A percentile compares a stretch with the other conserved stretches of the same genome.
Evolutionary conservation across 495 filamentous ascomycete species (phyloP).

Genomic region (Penicillium turbatum): DNA sequence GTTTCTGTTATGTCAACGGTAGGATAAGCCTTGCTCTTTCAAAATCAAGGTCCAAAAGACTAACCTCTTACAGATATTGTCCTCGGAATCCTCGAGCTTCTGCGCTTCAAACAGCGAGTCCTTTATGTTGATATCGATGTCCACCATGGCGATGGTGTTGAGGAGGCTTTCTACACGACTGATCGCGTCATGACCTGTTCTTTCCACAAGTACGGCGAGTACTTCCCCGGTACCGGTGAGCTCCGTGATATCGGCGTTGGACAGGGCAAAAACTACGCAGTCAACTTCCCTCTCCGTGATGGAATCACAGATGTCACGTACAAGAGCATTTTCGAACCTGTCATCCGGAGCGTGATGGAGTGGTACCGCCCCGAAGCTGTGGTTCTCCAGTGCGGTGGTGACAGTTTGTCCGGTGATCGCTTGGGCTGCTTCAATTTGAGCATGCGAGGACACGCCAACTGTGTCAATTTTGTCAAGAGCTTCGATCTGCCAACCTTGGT

Average conservation of each 20-base stretch:
- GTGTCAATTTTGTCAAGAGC: slow-evolving; percentile 89
- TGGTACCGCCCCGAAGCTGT: slow-evolving; percentile 93
- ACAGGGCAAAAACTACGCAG: slow-evolving; percentile 84
- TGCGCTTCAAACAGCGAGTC: slow-evolving; percentile 88
- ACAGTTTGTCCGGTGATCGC: slow-evolving; percentile 90
- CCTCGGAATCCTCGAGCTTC: slow-evolving; percentile 90
- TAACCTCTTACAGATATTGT: slow-evolving; percentile 70
- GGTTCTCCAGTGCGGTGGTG: slow-evolving; percentile 94
- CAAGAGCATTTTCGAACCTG: slow-evolving; percentile 92
- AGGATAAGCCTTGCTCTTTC: slow-evolving; percentile 18
- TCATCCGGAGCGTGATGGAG: slow-evolving; percentile 90
- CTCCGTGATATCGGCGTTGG: slow-evolving; percentile 94
- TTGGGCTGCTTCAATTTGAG: slow-evolving; percentile 97
- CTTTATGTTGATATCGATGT: slow-evolving; percentile 99
- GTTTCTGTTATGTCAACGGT: slow-evolving; percentile 99
- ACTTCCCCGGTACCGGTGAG: slow-evolving; percentile 96
- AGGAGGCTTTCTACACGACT: slow-evolving; percentile 96
- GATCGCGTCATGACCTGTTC: slow-evolving; percentile 98
- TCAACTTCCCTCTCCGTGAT: slow-evolving; percentile 95
- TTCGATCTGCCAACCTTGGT: slow-evolving; percentile 90
- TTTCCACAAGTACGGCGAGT: slow-evolving; percentile 99
- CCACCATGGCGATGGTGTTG: slow-evolving; percentile 95
- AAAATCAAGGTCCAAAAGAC: background rate
- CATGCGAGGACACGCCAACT: slow-evolving; percentile 97
- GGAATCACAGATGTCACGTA: slow-evolving; percentile 92